Percentiles rank a stretch among this genome's conserved stretches.
Conservation (phyloP, 2,329 filamentous ascomycete genomes). For the Fusarium chuoi region DNA sequence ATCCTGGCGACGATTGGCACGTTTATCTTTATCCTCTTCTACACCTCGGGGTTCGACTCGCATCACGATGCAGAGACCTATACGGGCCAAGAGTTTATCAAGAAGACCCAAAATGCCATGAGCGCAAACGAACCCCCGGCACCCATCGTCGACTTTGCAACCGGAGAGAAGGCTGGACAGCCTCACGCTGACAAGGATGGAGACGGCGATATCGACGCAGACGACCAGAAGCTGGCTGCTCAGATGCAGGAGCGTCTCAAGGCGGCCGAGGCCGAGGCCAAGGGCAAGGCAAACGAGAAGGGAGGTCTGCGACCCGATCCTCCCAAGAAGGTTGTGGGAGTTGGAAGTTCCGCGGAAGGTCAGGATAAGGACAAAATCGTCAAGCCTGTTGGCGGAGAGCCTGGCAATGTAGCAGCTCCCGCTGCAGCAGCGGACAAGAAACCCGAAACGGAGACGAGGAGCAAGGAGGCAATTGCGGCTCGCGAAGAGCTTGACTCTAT, state of each 20-base stretch:
- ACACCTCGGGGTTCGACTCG: slow-evolving; percentile 69
- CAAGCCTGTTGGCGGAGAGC: slow-evolving; percentile 46
- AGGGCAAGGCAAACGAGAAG: slow-evolving; percentile 75
- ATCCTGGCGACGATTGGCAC: slow-evolving; percentile 71
- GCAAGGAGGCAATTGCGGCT: slow-evolving; percentile 71
- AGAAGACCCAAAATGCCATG: slow-evolving; percentile 67
- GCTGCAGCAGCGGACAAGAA: slow-evolving; percentile 36
- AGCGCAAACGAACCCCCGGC: slow-evolving; percentile 51
- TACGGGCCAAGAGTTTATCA: slow-evolving; percentile 66
- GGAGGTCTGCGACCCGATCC: slow-evolving; percentile 68
- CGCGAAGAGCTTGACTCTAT: slow-evolving; percentile 80
- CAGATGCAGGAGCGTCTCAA: slow-evolving; percentile 71
- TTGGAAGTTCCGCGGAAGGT: slow-evolving; percentile 66
- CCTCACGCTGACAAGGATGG: slow-evolving; percentile 61
- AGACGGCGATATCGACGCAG: slow-evolving; percentile 66
- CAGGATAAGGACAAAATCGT: slow-evolving; percentile 56
- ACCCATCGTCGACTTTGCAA: slow-evolving; percentile 54
- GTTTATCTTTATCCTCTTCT: slow-evolving; percentile 77
- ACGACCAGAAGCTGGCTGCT: slow-evolving; percentile 61
- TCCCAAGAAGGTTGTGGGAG: slow-evolving; percentile 67
- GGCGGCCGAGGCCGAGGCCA: slow-evolving; percentile 75
- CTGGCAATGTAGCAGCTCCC: slow-evolving; percentile 17
- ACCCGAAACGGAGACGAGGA: slow-evolving; percentile 64
- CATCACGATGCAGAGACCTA: slow-evolving; percentile 58
- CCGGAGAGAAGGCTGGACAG: slow-evolving; percentile 51